A percentile compares a stretch with the other conserved stretches of the same genome.
phyloP scores from a whole-genome alignment of 805 yeast genomes.

The Komagataella mondaviorum region DNA sequence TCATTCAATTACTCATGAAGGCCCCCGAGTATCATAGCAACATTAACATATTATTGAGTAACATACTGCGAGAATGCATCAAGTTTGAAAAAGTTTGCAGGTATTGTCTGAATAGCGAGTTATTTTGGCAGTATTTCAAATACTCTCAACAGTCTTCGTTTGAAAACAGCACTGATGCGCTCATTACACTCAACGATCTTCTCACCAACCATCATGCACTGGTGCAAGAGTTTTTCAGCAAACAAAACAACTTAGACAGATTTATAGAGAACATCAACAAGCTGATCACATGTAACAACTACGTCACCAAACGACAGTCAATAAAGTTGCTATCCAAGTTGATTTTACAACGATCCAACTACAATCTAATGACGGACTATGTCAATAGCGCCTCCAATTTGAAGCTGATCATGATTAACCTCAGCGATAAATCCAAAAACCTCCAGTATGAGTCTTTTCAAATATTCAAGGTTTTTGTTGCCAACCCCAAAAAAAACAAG shows the following conservation, averaged over 20 bases:
- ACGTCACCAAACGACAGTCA: conserved; percentile 88
- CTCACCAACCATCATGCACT: conserved; percentile 56
- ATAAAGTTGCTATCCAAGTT: conserved; percentile 63
- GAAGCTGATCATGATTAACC: conserved; percentile 72
- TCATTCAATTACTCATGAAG: conserved; percentile 45
- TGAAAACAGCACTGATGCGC: conserved; percentile 85
- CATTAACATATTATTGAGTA: conserved; percentile 59
- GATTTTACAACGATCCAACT: conserved; percentile 59
- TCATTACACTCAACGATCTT: conserved; percentile 60
- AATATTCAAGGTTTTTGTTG: conserved; percentile 89
- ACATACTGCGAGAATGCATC: conserved; percentile 73
- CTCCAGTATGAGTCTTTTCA: conserved; percentile 86
- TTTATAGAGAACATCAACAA: conserved; percentile 56
- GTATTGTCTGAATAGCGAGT: conserved; percentile 41
- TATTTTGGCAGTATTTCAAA: conserved; percentile 73
- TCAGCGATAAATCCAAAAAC: conserved; percentile 83
- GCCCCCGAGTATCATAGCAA: conserved; percentile 62
- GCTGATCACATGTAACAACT: conserved; percentile 64
- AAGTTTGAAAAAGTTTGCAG: conserved; percentile 60
- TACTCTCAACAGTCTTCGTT: conserved; percentile 67
- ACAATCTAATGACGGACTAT: conserved; percentile 58
- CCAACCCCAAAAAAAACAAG: conserved; percentile 83
- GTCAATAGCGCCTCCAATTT: conserved; percentile 73
- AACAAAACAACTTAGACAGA: conserved; percentile 29
- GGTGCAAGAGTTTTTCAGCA: conserved; percentile 56